phyloP scores from a whole-genome alignment of 2,329 filamentous ascomycete species.

The Aspergillus pseudoviridinutans region DNA sequence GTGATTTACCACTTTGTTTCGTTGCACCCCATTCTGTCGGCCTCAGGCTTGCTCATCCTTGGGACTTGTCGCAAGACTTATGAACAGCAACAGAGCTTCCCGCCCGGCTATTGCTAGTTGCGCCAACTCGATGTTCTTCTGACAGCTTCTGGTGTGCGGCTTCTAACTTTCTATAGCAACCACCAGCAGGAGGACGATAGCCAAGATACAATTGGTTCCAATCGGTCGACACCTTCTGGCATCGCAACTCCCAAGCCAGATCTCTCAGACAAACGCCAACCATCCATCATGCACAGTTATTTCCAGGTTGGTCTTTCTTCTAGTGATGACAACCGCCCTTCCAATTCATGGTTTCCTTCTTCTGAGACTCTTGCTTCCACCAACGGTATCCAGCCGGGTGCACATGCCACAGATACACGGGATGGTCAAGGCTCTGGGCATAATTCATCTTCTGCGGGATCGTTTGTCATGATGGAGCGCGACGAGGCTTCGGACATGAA shows the following conservation, averaged over 20 bases:
- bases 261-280: conserved; percentile 88
- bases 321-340: conserved; percentile 60
- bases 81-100: too few species aligned
- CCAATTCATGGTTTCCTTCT: conserved; percentile 38
- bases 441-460: conserved; percentile 35
- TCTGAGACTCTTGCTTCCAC: conserved; percentile 25
- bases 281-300: conserved; percentile 91
- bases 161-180: conserved; percentile 15
- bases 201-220: conserved; percentile 57
- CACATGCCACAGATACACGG: conserved; percentile 19
- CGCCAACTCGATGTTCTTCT: too few species aligned
- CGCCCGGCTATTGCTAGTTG: too few species aligned
- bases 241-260: conserved; percentile 92
- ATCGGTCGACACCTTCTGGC: conserved; percentile 81
- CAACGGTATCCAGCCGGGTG: conserved; percentile 22
- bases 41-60: too few species aligned
- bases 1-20: too few species aligned
- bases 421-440: conserved; percentile 23
- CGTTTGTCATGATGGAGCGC: conserved; percentile 41
- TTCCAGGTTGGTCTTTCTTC: conserved; percentile 98
- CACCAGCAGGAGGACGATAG: conserved; percentile 38
- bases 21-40: too few species aligned
- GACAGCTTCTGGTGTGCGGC: background rate
- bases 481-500: conserved; percentile 29
- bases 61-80: too few species aligned